Conservation (phyloP, 176 grass and related monocot species). For the Avena insularis region DNA sequence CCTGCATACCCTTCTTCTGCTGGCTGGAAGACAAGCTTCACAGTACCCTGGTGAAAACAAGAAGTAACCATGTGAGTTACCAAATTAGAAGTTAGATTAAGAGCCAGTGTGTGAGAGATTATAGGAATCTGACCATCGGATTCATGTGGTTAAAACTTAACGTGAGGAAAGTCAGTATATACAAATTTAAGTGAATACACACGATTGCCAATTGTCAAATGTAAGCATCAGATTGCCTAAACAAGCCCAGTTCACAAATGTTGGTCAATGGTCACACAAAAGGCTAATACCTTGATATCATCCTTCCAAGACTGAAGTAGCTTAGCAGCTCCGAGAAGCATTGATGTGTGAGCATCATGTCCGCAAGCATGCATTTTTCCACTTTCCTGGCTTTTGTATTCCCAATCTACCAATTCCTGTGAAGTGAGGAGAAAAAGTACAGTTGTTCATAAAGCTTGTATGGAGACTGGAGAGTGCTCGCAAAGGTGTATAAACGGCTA, state of each 20-base stretch:
- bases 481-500: not conserved
- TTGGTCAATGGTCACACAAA: not conserved
- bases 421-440: not conserved
- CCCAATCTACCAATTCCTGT: conserved; percentile 30
- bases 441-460: not conserved
- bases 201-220: not conserved
- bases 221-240: not conserved
- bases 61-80: not conserved
- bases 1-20: conserved; percentile 23
- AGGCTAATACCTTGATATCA: conserved; percentile 17
- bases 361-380: conserved; percentile 30
- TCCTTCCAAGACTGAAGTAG: conserved; percentile 19
- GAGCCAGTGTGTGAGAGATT: not conserved
- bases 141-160: not conserved
- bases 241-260: not conserved
- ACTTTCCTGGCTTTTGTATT: conserved; percentile 27
- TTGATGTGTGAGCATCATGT: conserved; percentile 30
- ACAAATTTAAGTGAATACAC: not conserved
- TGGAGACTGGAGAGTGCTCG: not conserved
- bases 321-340: conserved; percentile 32
- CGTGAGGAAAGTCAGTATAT: not conserved
- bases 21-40: conserved; percentile 27
- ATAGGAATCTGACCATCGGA: not conserved
- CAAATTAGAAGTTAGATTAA: not conserved
- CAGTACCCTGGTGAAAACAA: conserved; percentile 16